Conservation (phyloP, 2,329 filamentous ascomycete genomes). For the Xylariaceae sp. region DNA sequence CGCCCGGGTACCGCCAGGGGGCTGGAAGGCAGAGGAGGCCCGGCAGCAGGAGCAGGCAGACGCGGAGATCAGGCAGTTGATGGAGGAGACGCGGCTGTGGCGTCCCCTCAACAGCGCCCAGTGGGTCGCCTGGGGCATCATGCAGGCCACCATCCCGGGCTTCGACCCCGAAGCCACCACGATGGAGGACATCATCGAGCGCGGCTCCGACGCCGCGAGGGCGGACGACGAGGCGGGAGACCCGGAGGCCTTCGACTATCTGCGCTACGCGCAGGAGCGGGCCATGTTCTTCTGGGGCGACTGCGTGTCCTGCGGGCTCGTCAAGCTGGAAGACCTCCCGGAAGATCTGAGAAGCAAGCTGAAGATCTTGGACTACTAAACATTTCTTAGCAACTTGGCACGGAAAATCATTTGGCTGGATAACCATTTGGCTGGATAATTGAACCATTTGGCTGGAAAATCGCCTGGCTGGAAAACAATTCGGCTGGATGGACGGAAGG, state of each 20-base stretch:
- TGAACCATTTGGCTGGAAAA: no score
- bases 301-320: conserved; percentile 66
- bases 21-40: conserved; percentile 54
- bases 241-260: conserved; percentile 76
- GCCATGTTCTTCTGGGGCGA: conserved; percentile 95
- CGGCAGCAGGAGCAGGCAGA: conserved; percentile 59
- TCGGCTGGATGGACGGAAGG: no score
- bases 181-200: conserved; percentile 18
- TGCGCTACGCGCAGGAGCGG: conserved; percentile 83
- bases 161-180: conserved; percentile 44
- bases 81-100: conserved; percentile 79
- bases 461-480: no score
- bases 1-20: conserved; percentile 49
- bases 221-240: conserved; percentile 37
- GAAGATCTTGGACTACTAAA: conserved; percentile 43
- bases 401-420: no score
- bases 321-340: conserved; percentile 69
- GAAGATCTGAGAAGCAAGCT: conserved; percentile 53
- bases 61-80: conserved; percentile 57
- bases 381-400: no score
- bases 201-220: conserved; percentile 4
- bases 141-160: conserved; percentile 82
- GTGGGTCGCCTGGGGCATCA: conserved; percentile 95
- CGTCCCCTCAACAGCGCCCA: conserved; percentile 77
- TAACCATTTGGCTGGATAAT: no score